These are phyloP conservation scores for Juncus inflexus DNA, from an alignment of 176 grass and related monocot genomes.

Conservation along the genomic window DNA sequence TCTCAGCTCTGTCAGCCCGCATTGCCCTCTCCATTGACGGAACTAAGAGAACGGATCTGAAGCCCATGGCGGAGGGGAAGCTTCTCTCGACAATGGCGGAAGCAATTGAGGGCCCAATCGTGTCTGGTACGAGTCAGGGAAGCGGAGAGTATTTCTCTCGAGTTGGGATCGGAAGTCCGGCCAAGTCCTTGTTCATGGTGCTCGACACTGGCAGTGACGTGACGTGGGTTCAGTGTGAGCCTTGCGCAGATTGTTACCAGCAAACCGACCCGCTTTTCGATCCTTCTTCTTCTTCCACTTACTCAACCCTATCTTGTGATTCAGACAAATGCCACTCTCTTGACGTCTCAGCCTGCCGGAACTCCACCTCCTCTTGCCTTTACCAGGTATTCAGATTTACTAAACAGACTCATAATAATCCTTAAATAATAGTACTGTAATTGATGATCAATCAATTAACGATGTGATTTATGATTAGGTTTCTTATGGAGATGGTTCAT, in stretches of 20 bases:
- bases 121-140: constrained; percentile 68
- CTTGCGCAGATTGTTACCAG: constrained; percentile 90
- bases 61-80: constrained; percentile 14
- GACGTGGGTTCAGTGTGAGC: constrained; percentile 89
- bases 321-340: constrained; percentile 51
- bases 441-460: constrained; percentile 5
- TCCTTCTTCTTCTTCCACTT: constrained; percentile 57
- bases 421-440: neutral
- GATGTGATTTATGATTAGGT: constrained; percentile 21
- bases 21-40: constrained; percentile 42
- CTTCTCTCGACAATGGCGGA: constrained; percentile 16
- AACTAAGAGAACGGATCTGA: constrained; percentile 27
- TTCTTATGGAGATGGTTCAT: constrained; percentile 92
- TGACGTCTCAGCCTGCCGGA: constrained; percentile 75
- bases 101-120: constrained; percentile 66
- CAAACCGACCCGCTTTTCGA: constrained; percentile 84
- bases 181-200: constrained; percentile 72
- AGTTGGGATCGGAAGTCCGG: constrained; percentile 55
- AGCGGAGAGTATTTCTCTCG: constrained; percentile 99
- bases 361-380: constrained; percentile 51
- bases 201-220: constrained; percentile 97
- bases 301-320: constrained; percentile 58
- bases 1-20: constrained; percentile 39
- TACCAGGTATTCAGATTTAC: constrained; percentile 28
- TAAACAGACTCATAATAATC: no score